Base-by-base conservation (phyloP, 2,329 filamentous ascomycete species). In the Metarhizium brunneum region DNA sequence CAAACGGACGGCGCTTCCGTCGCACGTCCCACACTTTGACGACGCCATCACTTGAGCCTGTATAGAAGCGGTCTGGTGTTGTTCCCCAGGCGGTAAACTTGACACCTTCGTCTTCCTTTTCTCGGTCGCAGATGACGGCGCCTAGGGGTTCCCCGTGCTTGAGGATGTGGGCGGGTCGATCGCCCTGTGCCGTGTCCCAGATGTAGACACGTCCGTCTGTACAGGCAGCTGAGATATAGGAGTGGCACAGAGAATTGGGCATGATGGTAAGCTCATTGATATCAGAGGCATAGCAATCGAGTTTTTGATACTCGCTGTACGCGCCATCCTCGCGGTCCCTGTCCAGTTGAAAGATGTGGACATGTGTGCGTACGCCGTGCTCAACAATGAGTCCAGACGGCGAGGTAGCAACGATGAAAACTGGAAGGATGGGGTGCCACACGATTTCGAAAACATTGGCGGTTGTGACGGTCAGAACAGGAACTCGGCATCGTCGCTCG, bases 401-500 rank as follows among this genome's bases (percentile, higher is more conserved):
- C 0, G 82, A 80, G 0, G 81, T 85, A 2, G 82, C 83, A 4
- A 76, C 81, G 5, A 82, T 69, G 60, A 86, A 86, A 25, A 73
- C 71, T 2, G 72, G 68, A 49, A 78, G 70, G 0, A 64, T 73
- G 0, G 83, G 83, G 62, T 86, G 83, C 83, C 83, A 86, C 0
- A 76, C 70, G 2, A 85, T 79, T 61, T 86, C 83, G 48, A 86
- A 86, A 2, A 85, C 80, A 56, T 86, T 86, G 49, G 81, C 76
- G 0, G 75, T 77, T 0, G 76, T 76, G 1, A 75, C 77, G 3
- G 78, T 76, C 20, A 73, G 68, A 3, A 86, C 73, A 4, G 70
- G 72, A 48, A 83, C 68, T 48, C 73, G 70, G 10, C 70, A 64
- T 10, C 72, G 71, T 2, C 68, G 70, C 0, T 65, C 54, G 0